Evolutionary conservation across 2,329 filamentous ascomycete genomes (phyloP).

Genomic region (Harringtonia aguacate): DNA sequence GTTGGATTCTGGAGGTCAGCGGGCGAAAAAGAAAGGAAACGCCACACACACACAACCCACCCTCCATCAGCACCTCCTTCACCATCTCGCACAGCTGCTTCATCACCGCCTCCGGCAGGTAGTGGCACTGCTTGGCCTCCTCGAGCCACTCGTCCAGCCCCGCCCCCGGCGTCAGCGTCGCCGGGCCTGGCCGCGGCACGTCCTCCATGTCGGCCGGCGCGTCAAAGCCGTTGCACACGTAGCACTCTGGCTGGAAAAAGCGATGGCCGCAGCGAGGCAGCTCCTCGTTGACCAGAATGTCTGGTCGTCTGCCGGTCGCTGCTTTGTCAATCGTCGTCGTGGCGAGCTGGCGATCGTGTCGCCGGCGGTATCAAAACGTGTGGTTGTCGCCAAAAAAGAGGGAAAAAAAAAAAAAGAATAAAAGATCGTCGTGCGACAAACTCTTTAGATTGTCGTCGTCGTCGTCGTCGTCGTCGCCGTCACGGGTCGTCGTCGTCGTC

Average conservation of each 20-base stretch:
- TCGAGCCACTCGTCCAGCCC: slow-evolving; percentile 94
- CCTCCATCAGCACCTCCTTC: slow-evolving; percentile 98
- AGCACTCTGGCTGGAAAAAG: background rate
- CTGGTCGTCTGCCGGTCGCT: background rate
- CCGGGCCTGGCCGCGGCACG: slow-evolving; percentile 84
- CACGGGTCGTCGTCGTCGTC: background rate
- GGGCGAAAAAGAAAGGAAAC: no score
- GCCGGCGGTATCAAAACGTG: no score
- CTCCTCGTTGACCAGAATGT: no score
- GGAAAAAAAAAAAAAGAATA: no score
- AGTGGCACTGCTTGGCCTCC: slow-evolving; percentile 94
- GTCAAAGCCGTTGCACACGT: background rate
- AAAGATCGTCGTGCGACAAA: no score
- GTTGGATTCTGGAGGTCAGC: slow-evolving; percentile 66
- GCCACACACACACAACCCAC: slow-evolving; percentile 30
- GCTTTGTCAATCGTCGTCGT: background rate
- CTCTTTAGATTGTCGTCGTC: background rate
- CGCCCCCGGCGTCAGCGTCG: slow-evolving; percentile 70
- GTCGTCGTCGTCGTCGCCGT: background rate
- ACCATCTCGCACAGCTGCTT: slow-evolving; percentile 98
- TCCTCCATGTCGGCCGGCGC: slow-evolving; percentile 25
- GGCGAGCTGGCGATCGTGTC: no score
- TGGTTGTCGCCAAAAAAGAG: no score
- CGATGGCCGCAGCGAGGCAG: background rate
- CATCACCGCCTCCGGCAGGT: slow-evolving; percentile 92